A percentile compares a stretch with the other conserved stretches of the same genome.
Conservation (phyloP, 2,329 filamentous ascomycete genomes). For the Aspergillus tanneri region DNA sequence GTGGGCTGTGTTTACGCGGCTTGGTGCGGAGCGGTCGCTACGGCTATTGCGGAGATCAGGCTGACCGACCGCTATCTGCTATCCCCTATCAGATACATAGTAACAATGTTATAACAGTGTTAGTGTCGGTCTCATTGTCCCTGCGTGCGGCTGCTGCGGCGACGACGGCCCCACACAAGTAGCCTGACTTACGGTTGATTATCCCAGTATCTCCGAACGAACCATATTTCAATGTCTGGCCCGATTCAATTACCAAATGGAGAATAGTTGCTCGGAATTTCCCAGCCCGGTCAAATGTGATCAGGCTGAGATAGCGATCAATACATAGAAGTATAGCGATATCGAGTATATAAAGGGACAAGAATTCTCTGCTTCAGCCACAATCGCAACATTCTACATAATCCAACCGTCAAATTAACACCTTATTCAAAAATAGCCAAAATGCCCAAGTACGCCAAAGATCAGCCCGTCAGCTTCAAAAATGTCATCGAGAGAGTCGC, state of each 20-base stretch:
- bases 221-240: background rate
- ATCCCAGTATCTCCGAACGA: conserved; percentile 2
- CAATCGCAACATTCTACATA: conserved; percentile 5
- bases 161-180: conserved; percentile 2
- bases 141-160: conserved; percentile 18
- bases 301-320: conserved; percentile 2
- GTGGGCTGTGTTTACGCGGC: background rate
- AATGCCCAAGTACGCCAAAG: conserved; percentile 27
- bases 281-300: conserved; percentile 2
- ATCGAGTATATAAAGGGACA: conserved; percentile 20
- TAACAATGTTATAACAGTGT: no score
- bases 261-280: background rate
- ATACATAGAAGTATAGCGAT: conserved; percentile 1
- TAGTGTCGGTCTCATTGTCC: no score
- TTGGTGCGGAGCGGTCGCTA: conserved; percentile 14
- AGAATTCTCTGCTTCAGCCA: conserved; percentile 10
- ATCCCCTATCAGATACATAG: no score
- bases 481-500: conserved; percentile 41
- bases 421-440: background rate
- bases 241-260: background rate
- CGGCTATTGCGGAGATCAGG: conserved; percentile 21
- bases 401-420: conserved; percentile 8
- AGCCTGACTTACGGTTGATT: background rate
- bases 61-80: conserved; percentile 3
- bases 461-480: conserved; percentile 22